Base-by-base conservation (phyloP, 208 protist species). In the Crithidia thermophila region DNA sequence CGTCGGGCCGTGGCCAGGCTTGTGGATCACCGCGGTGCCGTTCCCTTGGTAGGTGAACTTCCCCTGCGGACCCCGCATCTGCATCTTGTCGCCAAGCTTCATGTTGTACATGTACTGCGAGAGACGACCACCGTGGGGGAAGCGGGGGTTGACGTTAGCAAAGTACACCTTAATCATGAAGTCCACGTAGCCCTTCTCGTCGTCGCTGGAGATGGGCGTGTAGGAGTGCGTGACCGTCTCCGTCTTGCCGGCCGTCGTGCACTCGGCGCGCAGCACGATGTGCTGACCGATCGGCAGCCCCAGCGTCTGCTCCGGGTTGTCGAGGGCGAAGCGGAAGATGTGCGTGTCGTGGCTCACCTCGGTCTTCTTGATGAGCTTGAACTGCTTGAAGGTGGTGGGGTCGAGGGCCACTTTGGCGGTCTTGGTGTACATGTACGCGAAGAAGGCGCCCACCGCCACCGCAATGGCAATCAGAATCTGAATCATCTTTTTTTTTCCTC, bases 151-250 rank as follows among this genome's bases (percentile, higher is more conserved):
- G 27, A 85, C 79, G 53, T 83, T 84, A 23, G 80, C 77, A 42
- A 90, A 88, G 83, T 98, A 98, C 27, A 98, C 85, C 73, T 98
- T 98, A 55, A 98, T 83, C 36, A 97, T 79, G 47, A 98, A 90
- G 52, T 98, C 94, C 7, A 98, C 91, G 75, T 91, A 88, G 55
- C 94, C 95, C 51, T 85, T 67, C 25, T 97, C 89, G 34, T 94
- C 90, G 56, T 98, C 83, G 36, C 76, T 87, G 16, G 81, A 86
- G 57, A 94, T 91, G 43, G 95, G 95, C 4, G 95, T 98, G 83
- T 98, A 98, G 36, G 90, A 73, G 68, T 97, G 88, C 43, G 85
- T 60, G 6, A 81, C 75, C 33, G 78, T 66, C 62, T 94, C 81
- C 27, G 72, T 57, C 50, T 88, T 84, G 23, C 73, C 79, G 7